Conservation (phyloP, 1,284 basidiomycete species). For the Xerocomus minutiporus region DNA sequence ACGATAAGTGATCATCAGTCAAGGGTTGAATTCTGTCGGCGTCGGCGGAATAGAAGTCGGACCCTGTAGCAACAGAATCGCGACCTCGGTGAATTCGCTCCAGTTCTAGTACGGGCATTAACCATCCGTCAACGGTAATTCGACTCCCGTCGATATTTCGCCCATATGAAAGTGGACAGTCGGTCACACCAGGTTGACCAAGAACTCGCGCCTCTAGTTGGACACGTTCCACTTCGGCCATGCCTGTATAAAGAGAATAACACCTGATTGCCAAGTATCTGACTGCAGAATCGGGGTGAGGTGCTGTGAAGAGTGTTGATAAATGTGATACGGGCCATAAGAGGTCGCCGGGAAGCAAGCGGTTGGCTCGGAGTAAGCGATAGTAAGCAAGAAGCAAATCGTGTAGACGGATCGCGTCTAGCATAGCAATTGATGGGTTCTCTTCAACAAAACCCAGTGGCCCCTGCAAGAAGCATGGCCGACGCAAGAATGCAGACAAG, state of each 20-base stretch:
- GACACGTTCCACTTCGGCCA: constrained; percentile 72
- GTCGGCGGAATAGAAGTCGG: constrained; percentile 43
- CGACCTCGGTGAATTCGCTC: constrained; percentile 55
- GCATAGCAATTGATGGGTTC: constrained; percentile 26
- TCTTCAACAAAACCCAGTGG: constrained; percentile 46
- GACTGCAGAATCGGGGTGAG: constrained; percentile 59
- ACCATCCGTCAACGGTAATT: constrained; percentile 67
- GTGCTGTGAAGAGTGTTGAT: constrained; percentile 51
- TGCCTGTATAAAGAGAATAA: constrained; percentile 68
- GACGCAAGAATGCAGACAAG: constrained; percentile 46
- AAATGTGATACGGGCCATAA: constrained; percentile 65
- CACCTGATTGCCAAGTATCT: constrained; percentile 73
- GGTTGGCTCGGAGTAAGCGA: constrained; percentile 72
- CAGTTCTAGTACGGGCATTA: constrained; percentile 67
- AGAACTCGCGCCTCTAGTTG: constrained; percentile 59
- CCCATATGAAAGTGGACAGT: constrained; percentile 56
- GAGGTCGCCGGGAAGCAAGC: constrained; percentile 56
- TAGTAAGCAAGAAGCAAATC: constrained; percentile 73
- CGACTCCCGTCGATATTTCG: constrained; percentile 40
- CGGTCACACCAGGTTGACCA: constrained; percentile 50
- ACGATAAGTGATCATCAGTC: constrained; percentile 51
- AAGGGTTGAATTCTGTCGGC: constrained; percentile 36
- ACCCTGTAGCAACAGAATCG: constrained; percentile 40
- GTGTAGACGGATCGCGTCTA: constrained; percentile 52
- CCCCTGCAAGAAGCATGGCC: constrained; percentile 46